Evolutionary conservation across 768 basidiomycete species (phyloP), one percentile per base, ranked within the genome.

Genomic region (Daedaleopsis sinensis): DNA sequence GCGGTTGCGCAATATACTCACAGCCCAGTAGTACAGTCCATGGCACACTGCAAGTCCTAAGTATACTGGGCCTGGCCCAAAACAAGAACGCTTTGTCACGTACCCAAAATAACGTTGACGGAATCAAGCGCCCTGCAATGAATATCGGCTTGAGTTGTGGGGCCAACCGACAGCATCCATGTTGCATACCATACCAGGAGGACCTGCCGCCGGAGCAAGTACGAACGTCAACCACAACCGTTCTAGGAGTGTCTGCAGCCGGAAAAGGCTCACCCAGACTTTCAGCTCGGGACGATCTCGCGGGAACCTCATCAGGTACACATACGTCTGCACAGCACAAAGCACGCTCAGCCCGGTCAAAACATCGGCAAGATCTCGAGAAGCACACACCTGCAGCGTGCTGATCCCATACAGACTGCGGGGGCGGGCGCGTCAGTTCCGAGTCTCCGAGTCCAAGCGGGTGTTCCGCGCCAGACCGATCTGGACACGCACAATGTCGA

Each of bases 201-300:
- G 13, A 63, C 62, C 62, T 63, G 15, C 0, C n/a, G 10, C 13
- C 5, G 16, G 12, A 36, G 21, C 1, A 8, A 12, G 19, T 24
- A 49, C 13, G 23, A 23, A 21, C 13, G 47, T 23, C 47, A 32
- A 32, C 27, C 27, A 32, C 47, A 13, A 23, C 8, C 1, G 15
- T 44, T 10, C 38, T 5, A 23, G 43, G n/a, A 43, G 43, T 11
- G 32, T 11, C 9, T 32, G 7, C 27, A 18, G 18, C 19, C 10
- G 18, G 27, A 35, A 8, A 13, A 42, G 24, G 37, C 62, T 52
- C 27, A 64, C 62, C 62, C 62, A 64, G 21, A 59, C 35, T n/a
- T 64, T 64, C 19, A 64, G 58, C 42, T 64, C 62, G 62, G 62
- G 62, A 35, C 62, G 55, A 59, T 64, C 62, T 64, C 62, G 62